phyloP scores from a whole-genome alignment of 108 stramenopile genomes.

The Skeletonema menzelii region DNA sequence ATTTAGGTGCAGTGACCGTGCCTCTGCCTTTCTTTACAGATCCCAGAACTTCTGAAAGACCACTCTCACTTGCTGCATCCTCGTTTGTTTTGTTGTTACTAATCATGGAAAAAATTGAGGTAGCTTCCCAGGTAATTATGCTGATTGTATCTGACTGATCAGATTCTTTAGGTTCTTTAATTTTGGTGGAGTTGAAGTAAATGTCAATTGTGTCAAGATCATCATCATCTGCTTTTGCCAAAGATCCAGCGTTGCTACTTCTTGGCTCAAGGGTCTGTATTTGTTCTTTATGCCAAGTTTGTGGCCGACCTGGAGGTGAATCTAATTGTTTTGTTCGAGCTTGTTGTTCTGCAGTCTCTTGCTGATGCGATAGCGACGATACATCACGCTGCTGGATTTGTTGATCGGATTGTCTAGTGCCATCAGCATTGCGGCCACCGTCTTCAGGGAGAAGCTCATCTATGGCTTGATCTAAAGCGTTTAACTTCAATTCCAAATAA shows the following conservation, averaged over 20 bases:
- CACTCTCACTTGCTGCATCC: constrained; percentile 17
- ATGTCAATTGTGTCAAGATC: constrained; percentile 36
- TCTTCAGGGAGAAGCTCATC: constrained; percentile 18
- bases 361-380: not conserved
- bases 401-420: not conserved
- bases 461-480: constrained; percentile 43
- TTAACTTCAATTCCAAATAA: constrained; percentile 44
- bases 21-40: not conserved
- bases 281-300: not conserved
- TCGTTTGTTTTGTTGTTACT: constrained; percentile 1
- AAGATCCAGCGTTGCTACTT: not conserved
- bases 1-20: not conserved
- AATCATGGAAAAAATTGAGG: constrained; percentile 19
- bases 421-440: not conserved
- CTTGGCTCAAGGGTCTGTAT: not conserved
- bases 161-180: not conserved
- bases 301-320: not conserved
- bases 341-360: not conserved
- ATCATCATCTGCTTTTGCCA: constrained; percentile 3
- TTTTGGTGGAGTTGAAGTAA: constrained; percentile 14
- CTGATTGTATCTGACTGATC: constrained; percentile 13
- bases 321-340: not conserved
- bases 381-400: not conserved
- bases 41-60: constrained; percentile 22
- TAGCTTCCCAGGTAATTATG: constrained; percentile 34